Evolutionary conservation across 2,329 filamentous ascomycete genomes (phyloP).

Genomic region (Metarhizium album): DNA sequence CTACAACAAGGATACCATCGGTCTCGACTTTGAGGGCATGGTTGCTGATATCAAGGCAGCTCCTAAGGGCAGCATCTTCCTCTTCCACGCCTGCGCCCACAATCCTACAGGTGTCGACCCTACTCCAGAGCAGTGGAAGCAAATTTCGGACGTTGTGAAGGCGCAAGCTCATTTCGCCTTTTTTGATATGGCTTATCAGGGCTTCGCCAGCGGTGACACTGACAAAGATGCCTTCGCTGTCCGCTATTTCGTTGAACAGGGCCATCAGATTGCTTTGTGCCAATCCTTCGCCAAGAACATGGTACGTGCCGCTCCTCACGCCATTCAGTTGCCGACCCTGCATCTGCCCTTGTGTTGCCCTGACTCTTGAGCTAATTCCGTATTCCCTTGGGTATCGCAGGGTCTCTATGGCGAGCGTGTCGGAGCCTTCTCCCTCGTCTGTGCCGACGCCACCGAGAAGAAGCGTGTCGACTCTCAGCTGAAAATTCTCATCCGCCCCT

Average conservation of each 20-base stretch:
- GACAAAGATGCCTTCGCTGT: conserved; percentile 90
- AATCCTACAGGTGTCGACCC: conserved; percentile 97
- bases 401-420: conserved; percentile 98
- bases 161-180: conserved; percentile 82
- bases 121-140: conserved; percentile 80
- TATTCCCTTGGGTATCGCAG: conserved; percentile 26
- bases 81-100: conserved; percentile 95
- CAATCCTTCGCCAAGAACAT: conserved; percentile 99
- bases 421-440: conserved; percentile 89
- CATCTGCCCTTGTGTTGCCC: neutral
- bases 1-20: conserved; percentile 98
- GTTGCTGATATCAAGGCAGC: conserved; percentile 81
- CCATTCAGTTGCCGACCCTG: neutral
- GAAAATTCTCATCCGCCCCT: conserved; percentile 92
- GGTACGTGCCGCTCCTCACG: conserved; percentile 36
- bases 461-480: conserved; percentile 93
- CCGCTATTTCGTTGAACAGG: conserved; percentile 85
- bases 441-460: conserved; percentile 77
- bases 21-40: conserved; percentile 93
- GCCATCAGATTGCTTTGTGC: conserved; percentile 76
- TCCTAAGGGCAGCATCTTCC: conserved; percentile 75
- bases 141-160: conserved; percentile 83
- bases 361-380: neutral
- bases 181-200: conserved; percentile 99
- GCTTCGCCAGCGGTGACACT: conserved; percentile 87